Evolutionary conservation across 2,329 filamentous ascomycete genomes (phyloP), one percentile per base, ranked within the genome.

Genomic region (Pseudogymnoascus sp.): DNA sequence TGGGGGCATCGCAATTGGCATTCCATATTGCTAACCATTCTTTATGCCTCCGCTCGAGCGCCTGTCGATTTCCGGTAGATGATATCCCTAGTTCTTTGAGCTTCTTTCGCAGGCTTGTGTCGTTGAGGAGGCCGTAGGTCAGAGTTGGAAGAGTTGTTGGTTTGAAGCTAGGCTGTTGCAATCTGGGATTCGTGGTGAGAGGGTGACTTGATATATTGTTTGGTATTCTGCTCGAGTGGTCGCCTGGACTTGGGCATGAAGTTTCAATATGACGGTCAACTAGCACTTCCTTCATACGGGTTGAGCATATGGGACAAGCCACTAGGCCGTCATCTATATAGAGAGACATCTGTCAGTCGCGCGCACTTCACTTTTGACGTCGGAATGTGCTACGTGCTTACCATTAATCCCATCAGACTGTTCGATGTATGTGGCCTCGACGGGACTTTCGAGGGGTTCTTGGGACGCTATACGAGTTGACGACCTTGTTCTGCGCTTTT

Each of bases 21-120:
- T 99, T 99, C 88, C 91, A 97, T 16, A 99, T 76, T 37, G 94
- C 97, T 59, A 94, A 81, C 92, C 92, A 99, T 74, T 99, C 94
- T 22, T 84, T 90, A 70, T 97, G 92, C 16, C 95, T 84, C 66
- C 81, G 83, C 71, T 93, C 88, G 60, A 97, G 78, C 1, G 92
- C 78, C 50, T 81, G 77, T 50, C 87, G 87, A 0, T 81, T 74
- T 0, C 94, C 94, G 63, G 77, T 79, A 8, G 80, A 82, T 0
- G 90, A 87, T 61, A 97, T 86, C 1, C 92, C 91, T 1, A 94
- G 78, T 2, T 96, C 91, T 16, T 78, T 73, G 41, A 99, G 77
- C 74, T 96, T 97, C 70, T 90, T 94, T 57, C 86, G 84, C 59
- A 99, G 77, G 2, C 83, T 82, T 0, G 74, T 77, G 20, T 97